Evolutionary conservation across 768 basidiomycete species (phyloP), one percentile per base, ranked within the genome.

Genomic region (Dacryopinax primogenitus): DNA sequence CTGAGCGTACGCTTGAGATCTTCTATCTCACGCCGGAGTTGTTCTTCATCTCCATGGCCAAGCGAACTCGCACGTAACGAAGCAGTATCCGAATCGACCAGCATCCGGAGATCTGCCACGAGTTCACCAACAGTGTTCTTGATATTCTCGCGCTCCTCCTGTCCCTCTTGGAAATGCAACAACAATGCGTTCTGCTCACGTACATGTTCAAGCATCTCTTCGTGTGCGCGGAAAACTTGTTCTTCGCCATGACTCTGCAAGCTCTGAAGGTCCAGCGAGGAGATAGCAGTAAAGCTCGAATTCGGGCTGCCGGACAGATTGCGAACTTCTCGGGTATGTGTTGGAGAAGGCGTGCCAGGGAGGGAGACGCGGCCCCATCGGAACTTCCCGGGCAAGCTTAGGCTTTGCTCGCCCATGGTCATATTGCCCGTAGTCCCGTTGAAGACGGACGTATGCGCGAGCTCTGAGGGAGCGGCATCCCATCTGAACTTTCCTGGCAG

Each of bases 1-100:
- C 82, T 76, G 37, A 86, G 74, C 70, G 78, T 80, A 33, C 77
- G 72, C 69, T 86, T 81, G 64, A 75, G 79, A 68, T 84, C 83
- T 37, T 86, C 83, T 0, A 63, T 33, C 11, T 61, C 21, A 3
- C 33, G 28, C 35, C 65, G 39, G n/a, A 62, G 6, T 79, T 74
- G 45, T 66, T 79, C 74, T 74, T 76, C 37, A 81, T 71, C 44
- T 73, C 77, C 67, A 81, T 78, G 66, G 64, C 51, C 26, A 9
- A 58, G 26, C 26, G 32, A 58, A 21, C 51, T 58, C 51, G 23
- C 4, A 9, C 51, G 23, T 6, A 58, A 21, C 15, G 51, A 58
- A 3, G 9, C 26, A 26, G 23, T 9, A 18, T 58, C 51, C 13
- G 51, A 58, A 6, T 32, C 30, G 18, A 58, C 51, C 4, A 58